phyloP scores from a whole-genome alignment of 2,329 filamentous ascomycete species.

The Septoria linicola region DNA sequence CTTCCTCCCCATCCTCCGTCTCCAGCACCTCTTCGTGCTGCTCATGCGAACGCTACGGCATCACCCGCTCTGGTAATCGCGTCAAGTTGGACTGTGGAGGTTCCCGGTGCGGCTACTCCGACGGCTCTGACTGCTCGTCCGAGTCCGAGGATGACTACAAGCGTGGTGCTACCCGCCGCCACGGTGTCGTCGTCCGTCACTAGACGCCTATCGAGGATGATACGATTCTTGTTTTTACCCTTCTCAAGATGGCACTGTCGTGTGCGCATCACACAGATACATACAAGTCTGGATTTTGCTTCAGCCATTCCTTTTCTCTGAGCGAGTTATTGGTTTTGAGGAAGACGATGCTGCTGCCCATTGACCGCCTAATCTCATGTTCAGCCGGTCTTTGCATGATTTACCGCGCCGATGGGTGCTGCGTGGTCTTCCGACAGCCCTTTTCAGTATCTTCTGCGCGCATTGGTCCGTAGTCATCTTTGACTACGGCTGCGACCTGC shows the following conservation, averaged over 20 bases:
- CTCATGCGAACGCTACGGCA: constrained; percentile 94
- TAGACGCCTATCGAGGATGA: constrained; percentile 15
- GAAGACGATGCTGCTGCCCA: constrained; percentile 7
- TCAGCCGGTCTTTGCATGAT: constrained; percentile 22
- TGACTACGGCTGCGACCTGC: constrained; percentile 12
- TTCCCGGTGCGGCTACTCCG: constrained; percentile 76
- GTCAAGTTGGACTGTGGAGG: constrained; percentile 97
- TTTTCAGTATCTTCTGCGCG: constrained; percentile 6
- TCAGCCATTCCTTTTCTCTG: constrained; percentile 11
- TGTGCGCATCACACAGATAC: neutral
- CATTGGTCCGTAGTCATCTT: neutral
- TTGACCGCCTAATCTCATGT: neutral
- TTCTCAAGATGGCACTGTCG: no score
- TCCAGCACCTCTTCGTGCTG: constrained; percentile 60
- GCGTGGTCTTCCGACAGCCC: constrained; percentile 1
- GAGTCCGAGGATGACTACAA: constrained; percentile 56
- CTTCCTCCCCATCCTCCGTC: constrained; percentile 52
- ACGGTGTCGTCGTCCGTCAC: constrained; percentile 46
- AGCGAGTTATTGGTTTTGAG: constrained; percentile 18
- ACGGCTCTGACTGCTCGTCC: constrained; percentile 67
- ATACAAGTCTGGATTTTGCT: constrained; percentile 1
- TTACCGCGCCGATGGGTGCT: constrained; percentile 1
- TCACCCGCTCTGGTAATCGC: constrained; percentile 83
- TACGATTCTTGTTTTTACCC: constrained; percentile 4
- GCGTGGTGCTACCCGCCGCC: constrained; percentile 43